Evolutionary conservation across 805 yeast species (phyloP).

Genomic region (Vanderwaltozyma polyspora): DNA sequence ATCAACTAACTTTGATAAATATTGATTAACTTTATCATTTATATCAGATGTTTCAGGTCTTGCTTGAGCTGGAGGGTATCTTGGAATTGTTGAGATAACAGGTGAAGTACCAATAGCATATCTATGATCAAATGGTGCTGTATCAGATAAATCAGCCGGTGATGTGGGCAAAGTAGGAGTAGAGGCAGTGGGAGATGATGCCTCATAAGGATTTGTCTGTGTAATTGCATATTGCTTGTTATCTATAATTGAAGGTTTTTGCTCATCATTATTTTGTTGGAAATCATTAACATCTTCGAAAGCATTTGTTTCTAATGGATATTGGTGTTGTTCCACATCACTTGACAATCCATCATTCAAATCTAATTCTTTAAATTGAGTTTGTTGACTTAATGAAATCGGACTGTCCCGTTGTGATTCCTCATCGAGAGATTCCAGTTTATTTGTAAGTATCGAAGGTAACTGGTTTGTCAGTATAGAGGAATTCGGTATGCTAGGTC

Average conservation of each 20-base stretch:
- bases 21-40: conserved; percentile 24
- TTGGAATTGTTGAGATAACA: conserved; percentile 21
- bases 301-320: not conserved
- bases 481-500: conserved; percentile 18
- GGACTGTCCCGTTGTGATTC: not conserved
- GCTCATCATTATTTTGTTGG: conserved; percentile 1
- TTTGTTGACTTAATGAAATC: conserved; percentile 4
- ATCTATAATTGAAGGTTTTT: not conserved
- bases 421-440: conserved; percentile 2
- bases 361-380: conserved; percentile 24
- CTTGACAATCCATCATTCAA: conserved; percentile 29
- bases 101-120: conserved; percentile 25
- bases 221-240: conserved; percentile 2
- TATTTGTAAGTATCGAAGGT: conserved; percentile 11
- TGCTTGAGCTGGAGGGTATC: conserved; percentile 16
- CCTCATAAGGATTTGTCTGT: conserved; percentile 3
- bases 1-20: conserved; percentile 24
- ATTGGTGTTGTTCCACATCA: conserved; percentile 24
- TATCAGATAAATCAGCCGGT: conserved; percentile 23
- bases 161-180: conserved; percentile 27
- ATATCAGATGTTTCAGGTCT: conserved; percentile 22
- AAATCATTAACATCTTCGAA: not conserved
- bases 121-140: conserved; percentile 22
- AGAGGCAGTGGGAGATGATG: conserved; percentile 13
- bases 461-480: conserved; percentile 16